phyloP scores from a whole-genome alignment of 768 basidiomycete species.

The Lentinula sp. region DNA sequence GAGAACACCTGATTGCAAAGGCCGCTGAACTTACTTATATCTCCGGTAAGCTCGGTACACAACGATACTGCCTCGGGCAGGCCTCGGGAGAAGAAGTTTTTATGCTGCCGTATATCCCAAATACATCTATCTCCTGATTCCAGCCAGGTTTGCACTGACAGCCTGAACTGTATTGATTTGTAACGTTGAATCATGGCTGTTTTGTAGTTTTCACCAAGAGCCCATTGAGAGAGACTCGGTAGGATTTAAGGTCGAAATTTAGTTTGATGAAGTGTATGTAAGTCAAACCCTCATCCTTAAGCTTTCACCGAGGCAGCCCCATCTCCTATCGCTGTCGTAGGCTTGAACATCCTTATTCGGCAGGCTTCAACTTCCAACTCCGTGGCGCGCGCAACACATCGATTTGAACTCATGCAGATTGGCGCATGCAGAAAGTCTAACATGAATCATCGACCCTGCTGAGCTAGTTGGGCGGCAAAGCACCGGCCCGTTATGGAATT shows the following conservation, averaged over 20 bases:
- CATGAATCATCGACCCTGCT: no score
- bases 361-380: neutral
- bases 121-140: neutral
- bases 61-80: no score
- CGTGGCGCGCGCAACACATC: neutral
- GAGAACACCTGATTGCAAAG: no score
- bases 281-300: neutral
- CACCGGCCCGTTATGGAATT: neutral
- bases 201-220: neutral
- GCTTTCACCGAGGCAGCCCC: neutral
- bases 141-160: neutral
- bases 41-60: neutral
- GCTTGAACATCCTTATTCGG: neutral
- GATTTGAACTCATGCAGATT: neutral
- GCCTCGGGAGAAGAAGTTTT: no score
- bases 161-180: neutral
- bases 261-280: neutral
- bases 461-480: no score
- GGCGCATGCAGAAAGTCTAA: neutral
- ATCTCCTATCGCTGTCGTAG: neutral
- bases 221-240: neutral
- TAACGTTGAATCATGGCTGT: no score
- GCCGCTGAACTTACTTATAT: neutral
- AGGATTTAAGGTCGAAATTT: slow-evolving; percentile 4
- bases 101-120: neutral